Evolutionary conservation across 805 yeast genomes (phyloP).

Genomic region (Suhomyces emberorum): DNA sequence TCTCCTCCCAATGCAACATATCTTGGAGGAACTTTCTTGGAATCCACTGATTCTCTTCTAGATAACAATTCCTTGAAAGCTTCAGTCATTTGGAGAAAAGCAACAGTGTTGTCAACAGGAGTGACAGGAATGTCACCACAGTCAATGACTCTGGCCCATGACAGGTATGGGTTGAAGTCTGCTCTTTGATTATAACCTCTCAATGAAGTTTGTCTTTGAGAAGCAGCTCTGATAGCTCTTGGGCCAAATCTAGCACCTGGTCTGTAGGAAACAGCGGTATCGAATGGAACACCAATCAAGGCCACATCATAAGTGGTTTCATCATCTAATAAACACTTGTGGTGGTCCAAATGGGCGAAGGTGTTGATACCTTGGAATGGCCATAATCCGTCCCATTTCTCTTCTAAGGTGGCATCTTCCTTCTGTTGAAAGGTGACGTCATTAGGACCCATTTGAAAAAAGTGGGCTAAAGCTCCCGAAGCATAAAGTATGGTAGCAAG

Average conservation of each 20-base stretch:
- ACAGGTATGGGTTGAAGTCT: conserved; percentile 47
- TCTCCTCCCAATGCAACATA: conserved; percentile 79
- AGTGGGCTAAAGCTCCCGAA: not conserved
- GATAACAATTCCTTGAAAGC: conserved; percentile 57
- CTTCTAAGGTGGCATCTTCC: conserved; percentile 36
- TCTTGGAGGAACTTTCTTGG: conserved; percentile 46
- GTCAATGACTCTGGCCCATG: conserved; percentile 50
- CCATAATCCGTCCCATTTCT: conserved; percentile 74
- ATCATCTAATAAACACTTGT: conserved; percentile 53
- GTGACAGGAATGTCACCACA: conserved; percentile 59
- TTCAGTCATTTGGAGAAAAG: conserved; percentile 51
- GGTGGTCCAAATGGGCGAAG: conserved; percentile 69
- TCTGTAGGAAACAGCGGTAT: conserved; percentile 75
- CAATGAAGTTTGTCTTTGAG: conserved; percentile 64
- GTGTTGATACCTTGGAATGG: conserved; percentile 65
- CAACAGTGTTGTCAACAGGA: conserved; percentile 56
- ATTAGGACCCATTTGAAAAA: not conserved
- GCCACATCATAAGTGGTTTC: conserved; percentile 61
- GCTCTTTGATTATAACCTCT: conserved; percentile 73
- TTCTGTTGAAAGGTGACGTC: not conserved
- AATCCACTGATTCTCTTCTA: conserved; percentile 24
- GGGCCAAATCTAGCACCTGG: conserved; percentile 88
- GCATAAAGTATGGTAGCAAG: not conserved
- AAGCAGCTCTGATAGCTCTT: conserved; percentile 61
- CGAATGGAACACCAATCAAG: conserved; percentile 77